Percentiles rank a stretch among this genome's conserved stretches.
These are phyloP conservation scores for Davidsoniella virescens DNA, from an alignment of 2,329 filamentous ascomycete species.

Conservation along the genomic window DNA sequence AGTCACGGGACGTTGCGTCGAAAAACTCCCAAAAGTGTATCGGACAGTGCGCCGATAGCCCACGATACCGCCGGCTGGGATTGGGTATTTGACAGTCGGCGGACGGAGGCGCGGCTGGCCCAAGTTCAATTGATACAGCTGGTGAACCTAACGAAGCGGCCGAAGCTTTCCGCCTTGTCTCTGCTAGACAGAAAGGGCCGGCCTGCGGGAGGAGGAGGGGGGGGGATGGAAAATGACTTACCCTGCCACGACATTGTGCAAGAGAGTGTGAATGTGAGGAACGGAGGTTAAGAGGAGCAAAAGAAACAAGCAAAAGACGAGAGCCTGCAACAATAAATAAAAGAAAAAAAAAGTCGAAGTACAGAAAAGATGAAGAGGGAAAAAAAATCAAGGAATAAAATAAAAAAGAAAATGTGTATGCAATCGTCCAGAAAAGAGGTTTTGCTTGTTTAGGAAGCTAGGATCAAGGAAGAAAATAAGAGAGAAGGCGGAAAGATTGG, in stretches of 20 bases:
- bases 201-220: background rate
- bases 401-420: background rate
- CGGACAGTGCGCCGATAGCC: background rate
- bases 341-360: slow-evolving; percentile 10
- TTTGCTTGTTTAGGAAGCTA: slow-evolving; percentile 5
- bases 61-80: background rate
- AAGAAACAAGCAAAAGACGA: slow-evolving; percentile 3
- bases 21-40: background rate
- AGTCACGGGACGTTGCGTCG: background rate
- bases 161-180: background rate
- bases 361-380: background rate
- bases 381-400: slow-evolving; percentile 1
- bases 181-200: background rate
- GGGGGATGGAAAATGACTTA: slow-evolving; percentile 20
- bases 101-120: background rate
- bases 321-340: slow-evolving; percentile 8
- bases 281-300: slow-evolving; percentile 8
- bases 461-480: slow-evolving; percentile 1
- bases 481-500: slow-evolving; percentile 4
- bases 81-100: background rate
- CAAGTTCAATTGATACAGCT: background rate
- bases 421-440: slow-evolving; percentile 6
- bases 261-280: slow-evolving; percentile 4
- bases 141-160: background rate
- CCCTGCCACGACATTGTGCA: slow-evolving; percentile 60